Percentiles rank a stretch among this genome's conserved stretches.
Evolutionary conservation across 495 filamentous ascomycete species (phyloP).

Genomic region (Hypomontagnella submonticulosa): DNA sequence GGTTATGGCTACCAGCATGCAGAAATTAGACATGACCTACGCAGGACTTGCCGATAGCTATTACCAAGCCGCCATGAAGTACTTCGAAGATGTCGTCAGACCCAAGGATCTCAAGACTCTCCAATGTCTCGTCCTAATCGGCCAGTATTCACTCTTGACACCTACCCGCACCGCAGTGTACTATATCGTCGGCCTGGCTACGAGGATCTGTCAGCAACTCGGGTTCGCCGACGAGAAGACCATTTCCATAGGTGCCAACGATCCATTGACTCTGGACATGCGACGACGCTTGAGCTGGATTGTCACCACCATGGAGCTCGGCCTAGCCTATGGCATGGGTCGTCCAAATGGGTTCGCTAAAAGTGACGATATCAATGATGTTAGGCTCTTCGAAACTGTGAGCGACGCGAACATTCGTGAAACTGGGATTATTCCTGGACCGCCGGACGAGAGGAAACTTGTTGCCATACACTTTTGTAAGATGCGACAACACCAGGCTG

Average conservation of each 20-base stretch:
- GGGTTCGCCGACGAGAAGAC: conserved; percentile 87
- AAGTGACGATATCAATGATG: conserved; percentile 79
- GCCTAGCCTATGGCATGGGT: conserved; percentile 85
- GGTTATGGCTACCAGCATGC: conserved; percentile 91
- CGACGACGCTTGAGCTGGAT: conserved; percentile 87
- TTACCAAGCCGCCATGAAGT: conserved; percentile 85
- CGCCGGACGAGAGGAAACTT: conserved; percentile 78
- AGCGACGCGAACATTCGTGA: conserved; percentile 83
- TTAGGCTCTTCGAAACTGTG: conserved; percentile 80
- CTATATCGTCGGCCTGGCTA: conserved; percentile 87
- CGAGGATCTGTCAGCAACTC: conserved; percentile 85
- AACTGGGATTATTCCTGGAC: conserved; percentile 77
- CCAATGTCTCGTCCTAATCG: conserved; percentile 89
- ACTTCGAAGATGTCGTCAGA: conserved; percentile 78
- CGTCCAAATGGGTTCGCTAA: conserved; percentile 85
- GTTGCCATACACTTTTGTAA: conserved; percentile 91
- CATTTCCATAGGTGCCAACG: conserved; percentile 66
- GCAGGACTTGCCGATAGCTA: conserved; percentile 90
- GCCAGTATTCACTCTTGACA: conserved; percentile 90
- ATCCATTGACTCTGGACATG: conserved; percentile 83
- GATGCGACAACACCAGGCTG: conserved; percentile 88
- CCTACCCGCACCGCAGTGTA: conserved; percentile 90
- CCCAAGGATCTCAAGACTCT: conserved; percentile 86
- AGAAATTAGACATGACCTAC: conserved; percentile 81
- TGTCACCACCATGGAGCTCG: conserved; percentile 84